phyloP scores from a whole-genome alignment of 495 filamentous ascomycete species.

The Penicillium angulare region DNA sequence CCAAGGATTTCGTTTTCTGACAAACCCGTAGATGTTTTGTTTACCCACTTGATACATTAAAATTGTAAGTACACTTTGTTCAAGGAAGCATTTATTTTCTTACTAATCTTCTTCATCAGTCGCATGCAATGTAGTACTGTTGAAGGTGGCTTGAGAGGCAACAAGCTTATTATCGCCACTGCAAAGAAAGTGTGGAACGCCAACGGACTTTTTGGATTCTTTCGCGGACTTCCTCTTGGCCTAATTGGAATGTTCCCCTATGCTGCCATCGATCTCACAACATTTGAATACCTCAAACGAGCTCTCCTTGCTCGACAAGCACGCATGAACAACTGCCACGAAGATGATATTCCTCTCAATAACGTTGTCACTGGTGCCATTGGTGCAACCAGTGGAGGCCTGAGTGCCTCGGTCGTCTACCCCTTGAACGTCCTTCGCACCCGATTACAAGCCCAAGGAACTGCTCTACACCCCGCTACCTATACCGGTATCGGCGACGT shows the following conservation, averaged over 20 bases:
- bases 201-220: conserved; percentile 73
- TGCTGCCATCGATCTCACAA: conserved; percentile 92
- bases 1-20: conserved; percentile 17
- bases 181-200: conserved; percentile 79
- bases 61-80: conserved; percentile 63
- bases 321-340: conserved; percentile 64
- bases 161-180: conserved; percentile 77
- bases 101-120: conserved; percentile 29
- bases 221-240: conserved; percentile 90
- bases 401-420: conserved; percentile 92
- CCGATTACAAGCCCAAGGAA: conserved; percentile 91
- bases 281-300: conserved; percentile 89
- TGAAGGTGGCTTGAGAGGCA: conserved; percentile 77
- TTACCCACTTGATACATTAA: conserved; percentile 95
- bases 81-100: background rate
- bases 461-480: conserved; percentile 81
- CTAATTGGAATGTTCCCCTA: conserved; percentile 97
- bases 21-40: conserved; percentile 67
- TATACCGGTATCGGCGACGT: conserved; percentile 91
- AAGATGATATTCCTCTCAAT: conserved; percentile 75
- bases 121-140: conserved; percentile 95
- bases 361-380: conserved; percentile 79
- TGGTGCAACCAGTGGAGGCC: conserved; percentile 85
- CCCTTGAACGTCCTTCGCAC: conserved; percentile 94
- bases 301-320: conserved; percentile 68